Evolutionary conservation across 257 asterid species (phyloP).

Genomic region (Solanum medicagineum): DNA sequence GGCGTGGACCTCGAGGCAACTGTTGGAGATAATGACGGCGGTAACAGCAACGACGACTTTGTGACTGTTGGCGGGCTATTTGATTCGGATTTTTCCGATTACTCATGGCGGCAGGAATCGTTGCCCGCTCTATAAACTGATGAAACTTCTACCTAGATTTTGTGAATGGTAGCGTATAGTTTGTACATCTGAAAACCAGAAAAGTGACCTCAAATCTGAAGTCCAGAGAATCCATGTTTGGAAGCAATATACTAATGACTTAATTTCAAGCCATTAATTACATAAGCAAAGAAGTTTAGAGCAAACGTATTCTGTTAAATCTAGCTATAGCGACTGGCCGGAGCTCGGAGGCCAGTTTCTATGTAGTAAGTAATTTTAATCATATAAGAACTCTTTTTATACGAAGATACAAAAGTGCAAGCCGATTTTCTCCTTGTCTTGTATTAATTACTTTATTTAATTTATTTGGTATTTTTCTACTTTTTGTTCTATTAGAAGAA

Average conservation of each 20-base stretch:
- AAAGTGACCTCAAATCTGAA: background rate
- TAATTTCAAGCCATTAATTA: background rate
- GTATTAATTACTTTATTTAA: background rate
- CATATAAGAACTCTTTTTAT: background rate
- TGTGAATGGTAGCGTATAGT: slow-evolving; percentile 6
- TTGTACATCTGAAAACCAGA: slow-evolving; percentile 3
- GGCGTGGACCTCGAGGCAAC: background rate
- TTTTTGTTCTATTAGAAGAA: background rate
- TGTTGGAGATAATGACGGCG: background rate
- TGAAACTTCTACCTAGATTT: background rate
- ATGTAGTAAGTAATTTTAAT: background rate
- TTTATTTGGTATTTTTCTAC: background rate
- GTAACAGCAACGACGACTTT: background rate
- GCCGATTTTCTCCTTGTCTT: background rate
- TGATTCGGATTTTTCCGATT: slow-evolving; percentile 18
- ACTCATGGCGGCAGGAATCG: slow-evolving; percentile 21
- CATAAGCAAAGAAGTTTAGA: background rate
- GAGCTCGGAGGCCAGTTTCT: background rate
- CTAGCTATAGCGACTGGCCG: background rate
- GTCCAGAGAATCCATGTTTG: background rate
- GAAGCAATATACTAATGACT: no score
- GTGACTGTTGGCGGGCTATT: slow-evolving; percentile 23
- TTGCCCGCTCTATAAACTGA: slow-evolving; percentile 15
- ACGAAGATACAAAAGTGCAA: background rate
- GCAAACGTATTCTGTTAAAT: background rate